Evolutionary conservation across 2,329 filamentous ascomycete genomes (phyloP).

Genomic region (Colletotrichum sp.): DNA sequence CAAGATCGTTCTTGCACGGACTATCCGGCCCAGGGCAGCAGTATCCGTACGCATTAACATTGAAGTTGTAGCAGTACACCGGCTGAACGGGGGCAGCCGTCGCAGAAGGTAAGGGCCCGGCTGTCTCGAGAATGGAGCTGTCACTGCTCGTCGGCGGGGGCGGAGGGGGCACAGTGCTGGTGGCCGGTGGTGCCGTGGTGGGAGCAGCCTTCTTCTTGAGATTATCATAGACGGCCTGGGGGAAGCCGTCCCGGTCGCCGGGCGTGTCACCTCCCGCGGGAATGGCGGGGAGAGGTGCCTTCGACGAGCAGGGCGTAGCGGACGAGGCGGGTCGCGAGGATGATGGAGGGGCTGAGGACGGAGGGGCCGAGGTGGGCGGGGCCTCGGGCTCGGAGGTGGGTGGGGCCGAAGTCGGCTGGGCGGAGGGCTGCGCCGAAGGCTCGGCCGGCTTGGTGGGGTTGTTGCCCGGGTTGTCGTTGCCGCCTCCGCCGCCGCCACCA

Average conservation of each 20-base stretch:
- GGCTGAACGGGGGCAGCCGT: background rate
- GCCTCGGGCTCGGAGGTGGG: background rate
- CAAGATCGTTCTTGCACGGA: background rate
- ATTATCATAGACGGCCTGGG: background rate
- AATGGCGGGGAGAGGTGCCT: background rate
- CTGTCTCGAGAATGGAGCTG: background rate
- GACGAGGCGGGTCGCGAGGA: background rate
- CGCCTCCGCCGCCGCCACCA: background rate
- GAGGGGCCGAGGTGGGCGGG: background rate
- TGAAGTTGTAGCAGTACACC: background rate
- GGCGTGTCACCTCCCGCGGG: background rate
- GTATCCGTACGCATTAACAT: background rate
- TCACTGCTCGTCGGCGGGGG: background rate
- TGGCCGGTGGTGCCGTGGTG: background rate
- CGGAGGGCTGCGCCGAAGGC: background rate
- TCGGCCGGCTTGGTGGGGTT: background rate
- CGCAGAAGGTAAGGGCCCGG: fast-evolving
- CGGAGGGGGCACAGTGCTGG: background rate
- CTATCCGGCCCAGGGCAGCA: background rate
- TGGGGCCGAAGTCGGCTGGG: background rate
- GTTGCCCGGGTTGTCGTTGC: background rate
- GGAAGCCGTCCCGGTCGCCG: background rate
- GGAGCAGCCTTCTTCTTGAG: background rate
- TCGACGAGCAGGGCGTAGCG: background rate
- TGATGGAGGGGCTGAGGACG: background rate